Evolutionary conservation across 2,329 filamentous ascomycete species (phyloP).

Genomic region (Alternaria gansuensis): DNA sequence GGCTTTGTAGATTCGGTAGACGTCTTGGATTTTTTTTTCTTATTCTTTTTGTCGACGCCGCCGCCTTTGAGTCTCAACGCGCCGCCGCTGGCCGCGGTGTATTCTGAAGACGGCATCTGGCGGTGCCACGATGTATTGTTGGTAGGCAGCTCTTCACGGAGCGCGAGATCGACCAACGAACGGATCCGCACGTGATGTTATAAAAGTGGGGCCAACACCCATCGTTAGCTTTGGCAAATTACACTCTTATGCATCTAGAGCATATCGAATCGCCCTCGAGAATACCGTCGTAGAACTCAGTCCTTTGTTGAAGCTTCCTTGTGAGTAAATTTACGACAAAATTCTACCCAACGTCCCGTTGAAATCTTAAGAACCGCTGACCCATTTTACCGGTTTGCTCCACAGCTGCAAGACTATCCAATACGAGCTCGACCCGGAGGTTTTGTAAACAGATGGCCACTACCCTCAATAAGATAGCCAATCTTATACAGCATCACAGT

Average conservation of each 20-base stretch:
- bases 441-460: background rate
- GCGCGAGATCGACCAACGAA: slow-evolving; percentile 11
- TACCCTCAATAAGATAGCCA: background rate
- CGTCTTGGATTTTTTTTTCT: slow-evolving; percentile 58
- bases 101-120: slow-evolving; percentile 77
- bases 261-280: background rate
- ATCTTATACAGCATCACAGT: background rate
- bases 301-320: background rate
- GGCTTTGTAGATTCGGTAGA: slow-evolving; percentile 29
- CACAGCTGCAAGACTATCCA: background rate
- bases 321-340: background rate
- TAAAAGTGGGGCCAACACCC: background rate
- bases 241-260: background rate
- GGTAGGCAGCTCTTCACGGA: slow-evolving; percentile 9
- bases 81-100: slow-evolving; percentile 73
- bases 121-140: slow-evolving; percentile 9
- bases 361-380: background rate
- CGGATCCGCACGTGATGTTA: slow-evolving; percentile 9
- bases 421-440: background rate
- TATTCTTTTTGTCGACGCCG: slow-evolving; percentile 71
- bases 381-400: background rate
- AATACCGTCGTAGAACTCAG: background rate
- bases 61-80: slow-evolving; percentile 86
- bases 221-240: background rate
- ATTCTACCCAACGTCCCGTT: background rate